Evolutionary conservation across 768 basidiomycete species (phyloP).

Genomic region (Omphalotus guepiniiformis): DNA sequence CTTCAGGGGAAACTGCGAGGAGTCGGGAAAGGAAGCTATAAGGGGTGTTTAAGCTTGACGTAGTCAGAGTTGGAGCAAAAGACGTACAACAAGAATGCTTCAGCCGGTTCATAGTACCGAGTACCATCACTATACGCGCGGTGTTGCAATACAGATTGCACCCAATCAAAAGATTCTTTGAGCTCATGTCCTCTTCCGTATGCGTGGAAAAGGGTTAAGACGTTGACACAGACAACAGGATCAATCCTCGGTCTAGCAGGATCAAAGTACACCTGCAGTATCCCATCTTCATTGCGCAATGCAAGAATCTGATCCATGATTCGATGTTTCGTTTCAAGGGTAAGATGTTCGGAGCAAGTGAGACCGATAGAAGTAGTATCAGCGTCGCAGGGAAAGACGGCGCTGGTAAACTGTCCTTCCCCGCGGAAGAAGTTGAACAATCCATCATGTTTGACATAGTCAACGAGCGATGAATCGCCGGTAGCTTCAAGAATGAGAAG

Average conservation of each 20-base stretch:
- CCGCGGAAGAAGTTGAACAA: conserved; percentile 56
- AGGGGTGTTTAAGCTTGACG: conserved; percentile 33
- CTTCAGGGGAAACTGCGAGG: conserved; percentile 33
- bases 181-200: conserved; percentile 46
- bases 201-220: conserved; percentile 44
- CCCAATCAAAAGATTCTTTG: conserved; percentile 41
- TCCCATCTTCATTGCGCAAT: conserved; percentile 45
- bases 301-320: conserved; percentile 58
- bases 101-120: conserved; percentile 44
- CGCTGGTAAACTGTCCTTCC: conserved; percentile 39
- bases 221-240: conserved; percentile 50
- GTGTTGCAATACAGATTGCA: conserved; percentile 43
- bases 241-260: conserved; percentile 46
- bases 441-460: conserved; percentile 35
- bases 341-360: conserved; percentile 29
- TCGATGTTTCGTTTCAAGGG: conserved; percentile 19
- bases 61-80: not conserved
- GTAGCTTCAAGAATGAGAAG: conserved; percentile 55
- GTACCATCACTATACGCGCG: conserved; percentile 54
- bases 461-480: conserved; percentile 35
- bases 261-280: conserved; percentile 38
- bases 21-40: conserved; percentile 47
- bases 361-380: conserved; percentile 56
- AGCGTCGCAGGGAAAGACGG: conserved; percentile 48
- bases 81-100: conserved; percentile 4